Evolutionary conservation across 1,139 yeast species (phyloP).

Genomic region (Candida mesenterica): DNA sequence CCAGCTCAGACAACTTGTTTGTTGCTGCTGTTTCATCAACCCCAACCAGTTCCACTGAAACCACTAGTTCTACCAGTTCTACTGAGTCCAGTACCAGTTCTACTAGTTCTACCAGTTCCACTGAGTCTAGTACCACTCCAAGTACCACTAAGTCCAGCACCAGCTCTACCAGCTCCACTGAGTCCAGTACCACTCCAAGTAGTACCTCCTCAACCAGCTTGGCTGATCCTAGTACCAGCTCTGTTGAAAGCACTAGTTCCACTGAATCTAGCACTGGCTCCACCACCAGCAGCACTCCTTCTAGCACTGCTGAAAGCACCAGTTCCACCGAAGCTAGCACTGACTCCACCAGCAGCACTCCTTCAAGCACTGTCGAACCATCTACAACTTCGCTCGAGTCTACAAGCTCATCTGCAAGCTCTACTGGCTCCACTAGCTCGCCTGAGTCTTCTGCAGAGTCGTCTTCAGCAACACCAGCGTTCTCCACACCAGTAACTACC

Average conservation of each 20-base stretch:
- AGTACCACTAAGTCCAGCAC: constrained; percentile 1
- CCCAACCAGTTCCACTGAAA: constrained; percentile 2
- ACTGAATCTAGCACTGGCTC: not conserved
- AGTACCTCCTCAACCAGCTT: too few relatives aligned
- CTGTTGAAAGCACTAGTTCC: not conserved
- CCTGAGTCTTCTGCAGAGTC: constrained; percentile 1
- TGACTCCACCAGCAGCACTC: not conserved
- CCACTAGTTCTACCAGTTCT: constrained; percentile 1
- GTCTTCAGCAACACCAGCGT: not conserved
- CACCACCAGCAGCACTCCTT: not conserved
- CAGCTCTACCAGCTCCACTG: not conserved
- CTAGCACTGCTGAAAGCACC: not conserved
- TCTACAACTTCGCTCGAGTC: constrained; percentile 1
- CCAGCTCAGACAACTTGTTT: constrained; percentile 1
- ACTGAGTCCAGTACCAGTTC: constrained; percentile 1
- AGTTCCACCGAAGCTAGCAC: not conserved
- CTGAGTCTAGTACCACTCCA: constrained; percentile 1
- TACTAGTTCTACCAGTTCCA: constrained; percentile 3
- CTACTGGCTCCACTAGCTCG: not conserved
- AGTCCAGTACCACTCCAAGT: not conserved
- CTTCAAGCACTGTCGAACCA: not conserved
- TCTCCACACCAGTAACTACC: constrained; percentile 1
- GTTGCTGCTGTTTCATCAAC: constrained; percentile 1
- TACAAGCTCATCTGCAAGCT: not conserved
- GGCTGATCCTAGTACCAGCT: too few relatives aligned